Percentiles rank a stretch among this genome's conserved stretches.
Conservation (phyloP, 148 eudicot genomes). For the Diospyros kaki region DNA sequence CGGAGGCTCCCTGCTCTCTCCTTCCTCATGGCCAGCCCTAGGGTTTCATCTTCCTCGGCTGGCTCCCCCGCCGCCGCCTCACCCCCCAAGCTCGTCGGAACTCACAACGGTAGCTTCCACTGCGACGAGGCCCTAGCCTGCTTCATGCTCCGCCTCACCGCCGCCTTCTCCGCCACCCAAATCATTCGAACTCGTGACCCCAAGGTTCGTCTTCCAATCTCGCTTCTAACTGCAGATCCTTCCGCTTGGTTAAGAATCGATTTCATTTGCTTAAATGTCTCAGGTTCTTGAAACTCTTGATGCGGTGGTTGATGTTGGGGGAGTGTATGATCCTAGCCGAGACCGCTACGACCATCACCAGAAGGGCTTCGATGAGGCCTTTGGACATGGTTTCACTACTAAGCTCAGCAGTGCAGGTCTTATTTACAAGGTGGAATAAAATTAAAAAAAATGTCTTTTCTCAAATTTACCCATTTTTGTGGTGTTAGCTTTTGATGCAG, state of each 20-base stretch:
- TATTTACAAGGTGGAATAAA: constrained; percentile 55
- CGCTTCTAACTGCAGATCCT: not conserved
- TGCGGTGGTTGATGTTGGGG: constrained; percentile 94
- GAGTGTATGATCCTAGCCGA: constrained; percentile 64
- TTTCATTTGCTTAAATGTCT: not conserved
- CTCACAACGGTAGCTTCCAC: constrained; percentile 96
- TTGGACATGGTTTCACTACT: constrained; percentile 78
- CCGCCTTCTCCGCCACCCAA: constrained; percentile 47
- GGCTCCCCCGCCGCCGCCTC: constrained; percentile 22
- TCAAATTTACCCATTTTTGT: not conserved
- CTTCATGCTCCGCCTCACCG: constrained; percentile 83
- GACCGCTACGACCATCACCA: constrained; percentile 94
- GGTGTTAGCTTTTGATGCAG: not conserved
- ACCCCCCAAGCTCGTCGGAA: constrained; percentile 51
- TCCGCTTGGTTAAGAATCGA: not conserved
- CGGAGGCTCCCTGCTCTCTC: constrained; percentile 11
- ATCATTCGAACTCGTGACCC: constrained; percentile 79
- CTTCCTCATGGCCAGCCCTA: constrained; percentile 28
- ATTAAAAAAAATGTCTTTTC: not conserved
- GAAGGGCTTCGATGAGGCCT: constrained; percentile 82
- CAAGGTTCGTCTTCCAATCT: constrained; percentile 29
- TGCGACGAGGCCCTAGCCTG: constrained; percentile 94
- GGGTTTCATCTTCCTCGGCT: constrained; percentile 42
- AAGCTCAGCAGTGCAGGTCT: constrained; percentile 97
- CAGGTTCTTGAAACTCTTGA: constrained; percentile 80